A percentile compares a stretch with the other conserved stretches of the same genome.
phyloP scores from a whole-genome alignment of 1,284 basidiomycete species.

The Ganoderma sp. region DNA sequence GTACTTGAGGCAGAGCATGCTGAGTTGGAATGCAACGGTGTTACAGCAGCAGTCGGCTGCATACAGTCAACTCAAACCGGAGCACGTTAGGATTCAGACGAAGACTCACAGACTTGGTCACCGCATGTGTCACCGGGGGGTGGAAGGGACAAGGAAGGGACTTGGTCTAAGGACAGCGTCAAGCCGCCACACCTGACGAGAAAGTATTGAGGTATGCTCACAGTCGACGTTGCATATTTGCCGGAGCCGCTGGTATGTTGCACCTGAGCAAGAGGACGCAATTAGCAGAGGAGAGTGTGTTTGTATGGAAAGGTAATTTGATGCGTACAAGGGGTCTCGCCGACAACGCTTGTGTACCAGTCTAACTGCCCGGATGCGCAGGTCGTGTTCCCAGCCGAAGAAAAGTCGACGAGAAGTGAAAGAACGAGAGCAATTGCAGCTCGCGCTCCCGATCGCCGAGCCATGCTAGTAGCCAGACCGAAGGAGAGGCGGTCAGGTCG shows the following conservation, averaged over 20 bases:
- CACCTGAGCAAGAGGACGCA: neutral
- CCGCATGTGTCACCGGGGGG: conserved; percentile 22
- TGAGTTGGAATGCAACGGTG: conserved; percentile 22
- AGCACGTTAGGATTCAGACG: neutral
- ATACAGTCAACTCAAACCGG: too few relatives aligned
- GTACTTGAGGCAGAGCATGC: conserved; percentile 29
- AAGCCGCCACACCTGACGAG: neutral
- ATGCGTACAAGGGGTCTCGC: conserved; percentile 29
- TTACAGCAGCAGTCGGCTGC: conserved; percentile 28
- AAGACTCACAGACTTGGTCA: conserved; percentile 19
- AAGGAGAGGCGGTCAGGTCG: neutral
- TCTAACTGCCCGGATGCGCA: conserved; percentile 28
- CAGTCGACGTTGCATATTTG: conserved; percentile 23
- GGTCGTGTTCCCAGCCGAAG: conserved; percentile 24
- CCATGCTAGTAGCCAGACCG: neutral
- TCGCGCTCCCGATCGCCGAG: neutral
- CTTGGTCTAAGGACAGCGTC: neutral
- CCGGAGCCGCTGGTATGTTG: conserved; percentile 21
- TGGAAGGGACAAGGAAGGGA: neutral
- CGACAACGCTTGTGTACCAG: conserved; percentile 30
- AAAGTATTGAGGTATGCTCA: neutral
- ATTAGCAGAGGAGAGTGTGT: neutral
- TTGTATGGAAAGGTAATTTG: neutral
- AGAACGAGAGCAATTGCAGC: neutral
- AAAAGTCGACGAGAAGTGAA: neutral